A percentile compares a stretch with the other conserved stretches of the same genome.
phyloP scores from a whole-genome alignment of 75 land plant genomes.

The Sequoia sempervirens region DNA sequence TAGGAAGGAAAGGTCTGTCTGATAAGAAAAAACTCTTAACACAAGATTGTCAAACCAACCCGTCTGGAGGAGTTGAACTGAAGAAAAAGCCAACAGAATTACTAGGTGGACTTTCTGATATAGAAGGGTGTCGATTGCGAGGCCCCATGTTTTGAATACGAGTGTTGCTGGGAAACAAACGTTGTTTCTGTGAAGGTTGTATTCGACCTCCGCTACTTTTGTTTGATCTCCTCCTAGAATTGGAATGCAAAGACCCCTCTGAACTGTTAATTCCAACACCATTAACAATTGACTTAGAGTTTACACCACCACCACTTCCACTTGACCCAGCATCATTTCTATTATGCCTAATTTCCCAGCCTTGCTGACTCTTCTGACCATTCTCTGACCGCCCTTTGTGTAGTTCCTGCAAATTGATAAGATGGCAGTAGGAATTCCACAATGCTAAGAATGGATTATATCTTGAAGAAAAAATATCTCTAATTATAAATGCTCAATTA shows the following conservation, averaged over 20 bases:
- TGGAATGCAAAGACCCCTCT: slow-evolving; percentile 36
- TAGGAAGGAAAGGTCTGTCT: neutral
- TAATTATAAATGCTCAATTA: neutral
- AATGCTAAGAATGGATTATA: neutral
- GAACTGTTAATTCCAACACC: slow-evolving; percentile 20
- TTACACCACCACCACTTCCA: slow-evolving; percentile 17
- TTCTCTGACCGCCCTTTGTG: slow-evolving; percentile 12
- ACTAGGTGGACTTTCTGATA: slow-evolving; percentile 89
- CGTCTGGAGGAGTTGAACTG: slow-evolving; percentile 88
- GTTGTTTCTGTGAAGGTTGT: slow-evolving; percentile 52
- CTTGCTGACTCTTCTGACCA: slow-evolving; percentile 15
- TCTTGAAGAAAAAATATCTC: neutral
- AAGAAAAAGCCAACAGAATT: slow-evolving; percentile 92
- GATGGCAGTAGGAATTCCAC: neutral
- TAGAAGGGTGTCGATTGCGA: slow-evolving; percentile 32
- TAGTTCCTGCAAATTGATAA: slow-evolving; percentile 12
- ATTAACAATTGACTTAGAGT: slow-evolving; percentile 27
- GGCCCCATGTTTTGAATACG: slow-evolving; percentile 35
- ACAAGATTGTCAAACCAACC: slow-evolving; percentile 38
- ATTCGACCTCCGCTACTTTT: slow-evolving; percentile 26
- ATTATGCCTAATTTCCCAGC: slow-evolving; percentile 2
- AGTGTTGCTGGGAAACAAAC: slow-evolving; percentile 61
- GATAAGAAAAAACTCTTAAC: neutral
- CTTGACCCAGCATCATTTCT: slow-evolving; percentile 9
- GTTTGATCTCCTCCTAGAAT: slow-evolving; percentile 42